Base-by-base conservation (phyloP, 352 stramenopile species). In the Blastocystis sp. region DNA sequence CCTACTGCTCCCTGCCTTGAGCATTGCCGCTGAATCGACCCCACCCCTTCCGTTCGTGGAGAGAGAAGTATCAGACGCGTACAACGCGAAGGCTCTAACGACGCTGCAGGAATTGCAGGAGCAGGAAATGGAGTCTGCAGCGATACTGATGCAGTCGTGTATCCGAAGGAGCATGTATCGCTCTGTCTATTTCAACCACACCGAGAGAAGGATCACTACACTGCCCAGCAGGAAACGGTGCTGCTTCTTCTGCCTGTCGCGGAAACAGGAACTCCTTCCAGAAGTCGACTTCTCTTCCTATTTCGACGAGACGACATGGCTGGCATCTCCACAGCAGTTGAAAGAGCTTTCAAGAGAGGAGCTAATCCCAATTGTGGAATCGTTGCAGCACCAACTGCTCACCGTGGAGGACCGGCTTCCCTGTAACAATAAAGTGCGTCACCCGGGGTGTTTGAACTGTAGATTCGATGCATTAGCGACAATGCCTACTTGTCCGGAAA, bases 271-370 rank as follows among this genome's bases (percentile, higher is more conserved):
- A 40, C 21, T n/a, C 66, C 17, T 77, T 1, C 66, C 66, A 34
- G 38, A 28, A 17, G n/a, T 70, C 14, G 60, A 84, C 34, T 84
- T 56, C 60, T 66, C 74, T 11, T n/a, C 34, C 7, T 84, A 84
- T 56, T 84, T 84, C 48, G 60, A 21, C 21, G 74, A 84, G 60
- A 59, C 4, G 9, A 59, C 65, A 34, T 84, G 74, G 74, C 61
- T 84, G 23, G 40, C 52, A 3, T 53, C 74, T 17, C 28, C 34
- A 10, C 34, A 53, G 10, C 4, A 56, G 21, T 9, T 84, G 17
- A 21, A 84, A 28, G 3, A 11, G 9, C 21, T 40, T 41, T 48
- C 10, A 9, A 23, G 74, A 62, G 74, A 84, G 4, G 53, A 84
- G 3, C 41, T 69, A 1, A 4, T 84, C 5, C 21, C 19, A 14